Percentiles rank a stretch among this genome's conserved stretches.
phyloP scores from a whole-genome alignment of 768 basidiomycete species.

The Lactarius sp. region DNA sequence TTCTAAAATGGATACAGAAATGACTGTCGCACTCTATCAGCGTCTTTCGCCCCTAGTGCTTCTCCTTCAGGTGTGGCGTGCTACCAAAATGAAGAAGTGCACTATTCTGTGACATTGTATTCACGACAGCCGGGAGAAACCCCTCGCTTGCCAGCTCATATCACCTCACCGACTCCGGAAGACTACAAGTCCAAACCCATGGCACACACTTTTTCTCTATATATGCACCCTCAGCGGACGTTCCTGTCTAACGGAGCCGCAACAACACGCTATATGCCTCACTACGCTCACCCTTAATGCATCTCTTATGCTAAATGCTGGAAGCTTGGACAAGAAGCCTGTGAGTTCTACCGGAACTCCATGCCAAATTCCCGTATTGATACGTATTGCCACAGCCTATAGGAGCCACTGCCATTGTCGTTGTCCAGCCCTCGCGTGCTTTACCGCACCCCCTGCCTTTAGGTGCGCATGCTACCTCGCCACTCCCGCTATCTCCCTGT shows the following conservation, averaged over 20 bases:
- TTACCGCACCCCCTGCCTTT: neutral
- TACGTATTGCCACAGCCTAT: neutral
- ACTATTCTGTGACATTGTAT: neutral
- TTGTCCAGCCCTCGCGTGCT: neutral
- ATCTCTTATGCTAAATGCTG: neutral
- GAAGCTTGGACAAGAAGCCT: neutral
- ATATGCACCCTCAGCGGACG: neutral
- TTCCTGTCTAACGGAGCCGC: neutral
- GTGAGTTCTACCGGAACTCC: neutral
- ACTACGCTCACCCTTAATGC: neutral
- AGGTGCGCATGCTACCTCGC: neutral
- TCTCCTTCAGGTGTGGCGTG: neutral
- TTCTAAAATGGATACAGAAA: neutral
- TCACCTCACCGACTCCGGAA: neutral
- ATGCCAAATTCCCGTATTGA: neutral
- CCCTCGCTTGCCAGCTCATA: neutral
- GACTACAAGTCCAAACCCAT: neutral
- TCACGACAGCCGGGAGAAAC: neutral
- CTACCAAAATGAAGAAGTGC: neutral
- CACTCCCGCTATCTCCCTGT: slow-evolving; percentile 41
- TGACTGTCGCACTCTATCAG: neutral
- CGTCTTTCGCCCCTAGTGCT: neutral
- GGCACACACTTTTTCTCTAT: neutral
- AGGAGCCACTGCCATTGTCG: neutral
- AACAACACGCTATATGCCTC: neutral